Conservation (phyloP, 2,329 filamentous ascomycete species). For the Diaporthe citri region DNA sequence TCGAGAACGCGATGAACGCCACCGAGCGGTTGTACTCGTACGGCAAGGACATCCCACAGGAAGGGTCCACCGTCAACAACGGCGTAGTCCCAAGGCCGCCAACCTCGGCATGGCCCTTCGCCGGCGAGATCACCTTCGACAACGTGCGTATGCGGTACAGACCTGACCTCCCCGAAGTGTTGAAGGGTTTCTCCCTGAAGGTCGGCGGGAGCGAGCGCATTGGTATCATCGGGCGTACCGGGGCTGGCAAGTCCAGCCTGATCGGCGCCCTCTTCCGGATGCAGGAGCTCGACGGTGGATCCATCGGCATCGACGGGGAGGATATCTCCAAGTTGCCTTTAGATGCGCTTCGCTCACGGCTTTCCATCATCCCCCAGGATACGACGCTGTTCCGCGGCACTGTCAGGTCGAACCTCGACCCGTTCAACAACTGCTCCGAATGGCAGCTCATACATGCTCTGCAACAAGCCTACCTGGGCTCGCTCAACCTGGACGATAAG, state of each 20-base stretch:
- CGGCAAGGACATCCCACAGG: constrained; percentile 71
- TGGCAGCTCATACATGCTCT: constrained; percentile 17
- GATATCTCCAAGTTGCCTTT: constrained; percentile 81
- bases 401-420: constrained; percentile 20
- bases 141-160: constrained; percentile 78
- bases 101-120: constrained; percentile 74
- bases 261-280: constrained; percentile 87
- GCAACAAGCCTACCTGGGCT: background rate
- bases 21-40: constrained; percentile 77
- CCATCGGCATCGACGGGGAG: constrained; percentile 74
- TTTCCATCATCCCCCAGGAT: constrained; percentile 88
- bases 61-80: constrained; percentile 64
- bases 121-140: constrained; percentile 76
- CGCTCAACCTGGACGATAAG: constrained; percentile 65
- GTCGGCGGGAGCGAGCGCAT: constrained; percentile 9
- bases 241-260: constrained; percentile 85
- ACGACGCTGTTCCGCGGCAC: constrained; percentile 80
- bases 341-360: constrained; percentile 79
- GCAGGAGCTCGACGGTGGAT: constrained; percentile 73
- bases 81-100: constrained; percentile 56
- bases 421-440: constrained; percentile 23
- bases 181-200: constrained; percentile 67
- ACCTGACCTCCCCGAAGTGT: constrained; percentile 73
- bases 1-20: constrained; percentile 79
- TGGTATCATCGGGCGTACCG: constrained; percentile 80